phyloP scores from a whole-genome alignment of 2,329 filamentous ascomycete genomes.

The Cordyceps pruinosa region DNA sequence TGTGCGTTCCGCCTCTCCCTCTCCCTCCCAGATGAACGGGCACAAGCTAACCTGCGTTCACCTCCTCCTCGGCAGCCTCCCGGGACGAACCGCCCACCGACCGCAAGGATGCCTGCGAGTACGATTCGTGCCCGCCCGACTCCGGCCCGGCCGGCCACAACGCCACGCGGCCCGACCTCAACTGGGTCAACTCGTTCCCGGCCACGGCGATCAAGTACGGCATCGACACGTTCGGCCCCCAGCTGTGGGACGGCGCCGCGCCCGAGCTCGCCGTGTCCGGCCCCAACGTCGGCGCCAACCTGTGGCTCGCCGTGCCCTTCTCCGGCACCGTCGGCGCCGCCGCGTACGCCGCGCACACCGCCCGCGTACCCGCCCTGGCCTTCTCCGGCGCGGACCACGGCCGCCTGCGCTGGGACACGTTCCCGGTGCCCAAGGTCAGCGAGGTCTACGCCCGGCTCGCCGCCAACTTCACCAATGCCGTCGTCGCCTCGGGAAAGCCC shows the following conservation, averaged over 20 bases:
- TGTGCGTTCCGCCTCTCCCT: constrained; percentile 39
- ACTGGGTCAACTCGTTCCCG: constrained; percentile 67
- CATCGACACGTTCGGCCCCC: constrained; percentile 47
- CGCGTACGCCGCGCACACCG: constrained; percentile 46
- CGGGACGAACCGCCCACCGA: constrained; percentile 33
- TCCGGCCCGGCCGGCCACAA: constrained; percentile 53
- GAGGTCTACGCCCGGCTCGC: constrained; percentile 59
- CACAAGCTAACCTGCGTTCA: no score
- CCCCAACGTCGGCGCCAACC: constrained; percentile 53
- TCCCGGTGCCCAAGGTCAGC: constrained; percentile 46
- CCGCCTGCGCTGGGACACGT: constrained; percentile 46
- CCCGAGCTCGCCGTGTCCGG: constrained; percentile 61
- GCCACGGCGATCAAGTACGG: constrained; percentile 53
- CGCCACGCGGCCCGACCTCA: constrained; percentile 48
- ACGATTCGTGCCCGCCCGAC: constrained; percentile 51
- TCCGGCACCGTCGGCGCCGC: constrained; percentile 65
- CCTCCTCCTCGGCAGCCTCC: background rate
- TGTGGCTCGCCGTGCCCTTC: constrained; percentile 48
- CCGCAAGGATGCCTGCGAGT: constrained; percentile 49
- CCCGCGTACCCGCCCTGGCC: constrained; percentile 58
- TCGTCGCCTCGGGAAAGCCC: constrained; percentile 51
- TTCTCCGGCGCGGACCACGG: constrained; percentile 52
- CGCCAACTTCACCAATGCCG: constrained; percentile 46
- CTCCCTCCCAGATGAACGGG: no score
- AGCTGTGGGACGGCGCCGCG: constrained; percentile 42